Conservation (phyloP, 495 filamentous ascomycete genomes). For the Penicillium paradoxum region DNA sequence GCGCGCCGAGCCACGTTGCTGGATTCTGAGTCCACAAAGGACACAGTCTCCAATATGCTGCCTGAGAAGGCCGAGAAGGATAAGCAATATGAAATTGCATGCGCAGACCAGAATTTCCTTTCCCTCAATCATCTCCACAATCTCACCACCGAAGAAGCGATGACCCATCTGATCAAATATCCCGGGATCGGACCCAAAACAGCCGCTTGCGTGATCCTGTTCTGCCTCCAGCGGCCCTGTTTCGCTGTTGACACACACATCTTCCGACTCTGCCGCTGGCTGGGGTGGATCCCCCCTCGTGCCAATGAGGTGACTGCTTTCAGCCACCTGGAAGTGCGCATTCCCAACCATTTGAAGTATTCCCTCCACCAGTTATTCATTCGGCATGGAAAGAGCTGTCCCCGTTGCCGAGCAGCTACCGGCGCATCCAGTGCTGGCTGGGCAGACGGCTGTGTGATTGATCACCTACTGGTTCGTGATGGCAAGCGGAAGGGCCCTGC, state of each 20-base stretch:
- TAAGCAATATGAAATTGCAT: constrained; percentile 50
- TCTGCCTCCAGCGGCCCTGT: constrained; percentile 70
- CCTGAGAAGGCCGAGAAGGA: constrained; percentile 22
- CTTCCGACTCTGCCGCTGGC: constrained; percentile 73
- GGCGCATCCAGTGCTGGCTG: constrained; percentile 41
- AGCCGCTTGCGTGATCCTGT: constrained; percentile 77
- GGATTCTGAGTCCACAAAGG: constrained; percentile 3
- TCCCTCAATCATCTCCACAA: constrained; percentile 75
- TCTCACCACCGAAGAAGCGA: constrained; percentile 61
- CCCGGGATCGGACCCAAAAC: constrained; percentile 91
- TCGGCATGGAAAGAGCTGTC: constrained; percentile 76
- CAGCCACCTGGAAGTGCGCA: constrained; percentile 70
- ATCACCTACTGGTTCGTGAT: constrained; percentile 44
- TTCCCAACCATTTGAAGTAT: constrained; percentile 87
- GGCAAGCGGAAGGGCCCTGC: constrained; percentile 26
- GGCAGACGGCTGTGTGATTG: constrained; percentile 48
- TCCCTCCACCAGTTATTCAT: constrained; percentile 84
- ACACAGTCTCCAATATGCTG: background rate
- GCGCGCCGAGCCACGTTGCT: constrained; percentile 37
- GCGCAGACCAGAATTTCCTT: constrained; percentile 52
- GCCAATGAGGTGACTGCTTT: constrained; percentile 67
- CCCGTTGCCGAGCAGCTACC: constrained; percentile 62
- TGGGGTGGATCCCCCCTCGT: constrained; percentile 67
- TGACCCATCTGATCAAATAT: constrained; percentile 67
- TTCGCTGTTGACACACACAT: constrained; percentile 89